These are phyloP conservation scores for Cryptococcus sp. DNA, from an alignment of 1,284 basidiomycete species.

Conservation along the genomic window DNA sequence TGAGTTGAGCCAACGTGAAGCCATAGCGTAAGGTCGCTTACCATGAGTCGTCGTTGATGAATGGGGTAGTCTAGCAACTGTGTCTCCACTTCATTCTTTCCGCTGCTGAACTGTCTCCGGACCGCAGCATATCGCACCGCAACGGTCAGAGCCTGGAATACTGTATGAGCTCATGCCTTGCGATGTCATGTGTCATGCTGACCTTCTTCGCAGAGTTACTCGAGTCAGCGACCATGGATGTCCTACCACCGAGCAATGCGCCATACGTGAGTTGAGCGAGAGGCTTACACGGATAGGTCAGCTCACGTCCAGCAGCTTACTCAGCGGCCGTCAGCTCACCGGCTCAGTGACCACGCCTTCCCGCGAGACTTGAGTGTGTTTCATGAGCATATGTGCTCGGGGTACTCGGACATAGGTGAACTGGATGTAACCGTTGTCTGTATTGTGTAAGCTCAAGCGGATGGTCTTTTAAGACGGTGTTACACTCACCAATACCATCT, in stretches of 20 bases:
- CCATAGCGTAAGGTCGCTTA: slow-evolving; percentile 10
- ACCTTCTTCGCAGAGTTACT: slow-evolving; percentile 59
- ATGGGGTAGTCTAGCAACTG: slow-evolving; percentile 63
- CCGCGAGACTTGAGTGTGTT: slow-evolving; percentile 59
- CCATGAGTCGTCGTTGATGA: slow-evolving; percentile 61
- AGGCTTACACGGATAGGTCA: slow-evolving; percentile 40
- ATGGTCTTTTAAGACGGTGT: neutral
- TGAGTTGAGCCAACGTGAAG: slow-evolving; percentile 9
- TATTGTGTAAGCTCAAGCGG: neutral
- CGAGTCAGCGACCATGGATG: slow-evolving; percentile 60
- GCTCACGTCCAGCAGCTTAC: slow-evolving; percentile 31
- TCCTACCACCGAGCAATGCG: slow-evolving; percentile 59
- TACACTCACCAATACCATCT: slow-evolving; percentile 55
- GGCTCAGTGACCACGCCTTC: slow-evolving; percentile 54
- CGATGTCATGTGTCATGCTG: neutral
- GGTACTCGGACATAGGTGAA: slow-evolving; percentile 62
- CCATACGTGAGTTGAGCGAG: slow-evolving; percentile 62
- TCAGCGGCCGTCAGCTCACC: slow-evolving; percentile 17
- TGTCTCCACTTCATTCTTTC: slow-evolving; percentile 56
- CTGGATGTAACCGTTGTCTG: slow-evolving; percentile 57
- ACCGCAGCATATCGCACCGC: slow-evolving; percentile 61
- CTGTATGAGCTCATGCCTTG: neutral
- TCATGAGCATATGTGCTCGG: slow-evolving; percentile 62
- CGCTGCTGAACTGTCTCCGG: slow-evolving; percentile 58
- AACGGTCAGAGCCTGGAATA: slow-evolving; percentile 56